Evolutionary conservation across 495 filamentous ascomycete species (phyloP), one percentile per base, ranked within the genome.

Genomic region (Tuber borchii): DNA sequence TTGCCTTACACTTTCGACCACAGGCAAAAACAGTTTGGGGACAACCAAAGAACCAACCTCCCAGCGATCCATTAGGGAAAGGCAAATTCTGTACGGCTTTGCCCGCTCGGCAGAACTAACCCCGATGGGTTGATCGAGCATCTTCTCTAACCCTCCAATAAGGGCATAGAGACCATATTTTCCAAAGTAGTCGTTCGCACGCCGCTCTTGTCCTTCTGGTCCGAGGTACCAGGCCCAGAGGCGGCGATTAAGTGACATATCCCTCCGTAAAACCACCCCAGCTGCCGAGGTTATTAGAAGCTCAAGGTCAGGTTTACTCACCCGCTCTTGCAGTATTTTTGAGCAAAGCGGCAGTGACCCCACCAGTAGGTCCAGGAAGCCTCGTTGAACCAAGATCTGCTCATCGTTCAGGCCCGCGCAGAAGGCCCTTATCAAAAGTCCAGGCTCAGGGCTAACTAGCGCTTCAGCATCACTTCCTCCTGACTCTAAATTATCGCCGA

Each of bases 171-270:
- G 83, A 0, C 95, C 95, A 84, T 90, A 92, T 48, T 89, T 87
- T 74, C 91, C 88, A 83, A 98, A 97, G 81, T 97, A 98, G 75
- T 87, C 90, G 75, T 84, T 89, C 72, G 89, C 86, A 7, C 84
- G 84, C 42, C 85, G 83, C 1, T 86, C 83, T 74, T 86, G 83
- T 1, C 86, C 84, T 4, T 87, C 86, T 43, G 94, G 94, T 2
- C 95, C 95, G 12, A 99, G 85, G 74, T 97, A 89, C 95, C 95
- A 99, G n/a, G 92, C 87, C 95, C 95, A 99, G 48, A 99, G 86
- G 51, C 95, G 88, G 75, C 95, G 87, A 82, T 99, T 99, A 71
- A 99, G 86, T 80, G 94, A 94, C 95, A 98, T 98, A 71, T 99
- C 95, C 84, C 94, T 88, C 44, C 95, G 88, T 40, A 89, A 88